These are phyloP conservation scores for Wallacemonas rigidus DNA, from an alignment of 208 protist species.

Conservation along the genomic window DNA sequence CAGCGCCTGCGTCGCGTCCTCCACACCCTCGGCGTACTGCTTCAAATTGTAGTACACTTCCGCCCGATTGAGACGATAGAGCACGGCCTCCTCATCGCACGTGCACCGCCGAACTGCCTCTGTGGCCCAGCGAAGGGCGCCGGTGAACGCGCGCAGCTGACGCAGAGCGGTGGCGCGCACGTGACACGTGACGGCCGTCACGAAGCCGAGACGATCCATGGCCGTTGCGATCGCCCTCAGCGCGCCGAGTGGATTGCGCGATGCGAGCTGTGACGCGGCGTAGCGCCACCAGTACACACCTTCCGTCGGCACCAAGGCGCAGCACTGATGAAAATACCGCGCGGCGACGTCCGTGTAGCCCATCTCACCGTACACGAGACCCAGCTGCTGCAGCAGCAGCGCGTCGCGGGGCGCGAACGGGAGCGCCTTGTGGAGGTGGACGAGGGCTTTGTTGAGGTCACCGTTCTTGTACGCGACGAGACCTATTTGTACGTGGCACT, in stretches of 20 bases:
- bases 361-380: conserved; percentile 73
- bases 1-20: conserved; percentile 24
- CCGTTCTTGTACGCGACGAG: conserved; percentile 48
- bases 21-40: conserved; percentile 25
- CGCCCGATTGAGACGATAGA: conserved; percentile 19
- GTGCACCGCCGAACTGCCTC: conserved; percentile 36
- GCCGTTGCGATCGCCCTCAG: conserved; percentile 19
- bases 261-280: conserved; percentile 26
- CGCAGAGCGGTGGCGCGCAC: conserved; percentile 37
- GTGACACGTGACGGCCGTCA: conserved; percentile 28
- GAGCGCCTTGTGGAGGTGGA: conserved; percentile 52
- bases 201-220: conserved; percentile 20
- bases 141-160: conserved; percentile 53
- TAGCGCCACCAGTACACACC: conserved; percentile 34
- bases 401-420: conserved; percentile 39
- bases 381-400: conserved; percentile 63
- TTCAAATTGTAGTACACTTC: conserved; percentile 37
- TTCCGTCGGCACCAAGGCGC: conserved; percentile 23
- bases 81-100: background rate
- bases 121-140: conserved; percentile 42
- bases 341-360: conserved; percentile 77
- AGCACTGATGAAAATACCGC: conserved; percentile 63
- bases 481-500: conserved; percentile 53
- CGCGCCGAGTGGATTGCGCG: conserved; percentile 28
- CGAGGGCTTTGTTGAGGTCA: conserved; percentile 47